Percentiles rank a stretch among this genome's conserved stretches.
phyloP scores from a whole-genome alignment of 2,329 filamentous ascomycete species.

The Verticillium nonalfalfae region DNA sequence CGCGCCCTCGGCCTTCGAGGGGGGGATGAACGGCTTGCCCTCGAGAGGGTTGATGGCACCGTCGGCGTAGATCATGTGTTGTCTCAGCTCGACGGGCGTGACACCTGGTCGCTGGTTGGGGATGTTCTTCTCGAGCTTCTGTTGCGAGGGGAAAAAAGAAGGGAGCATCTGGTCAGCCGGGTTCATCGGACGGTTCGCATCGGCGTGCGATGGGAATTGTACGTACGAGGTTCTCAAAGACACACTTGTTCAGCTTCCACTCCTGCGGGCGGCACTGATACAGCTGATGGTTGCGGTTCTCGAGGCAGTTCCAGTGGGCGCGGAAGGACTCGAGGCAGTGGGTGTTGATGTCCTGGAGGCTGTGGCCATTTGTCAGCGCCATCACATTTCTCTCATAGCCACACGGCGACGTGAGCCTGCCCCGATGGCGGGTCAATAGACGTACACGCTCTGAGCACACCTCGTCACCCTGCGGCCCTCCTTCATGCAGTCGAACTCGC shows the following conservation, averaged over 20 bases:
- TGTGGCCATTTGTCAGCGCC: slow-evolving; percentile 27
- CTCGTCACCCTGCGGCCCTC: slow-evolving; percentile 94
- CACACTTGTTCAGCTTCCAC: slow-evolving; percentile 89
- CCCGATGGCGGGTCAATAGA: slow-evolving; percentile 18
- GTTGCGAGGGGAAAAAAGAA: slow-evolving; percentile 9
- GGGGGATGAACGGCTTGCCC: slow-evolving; percentile 33
- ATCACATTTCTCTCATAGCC: neutral
- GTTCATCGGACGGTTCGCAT: neutral
- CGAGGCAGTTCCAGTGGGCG: slow-evolving; percentile 89
- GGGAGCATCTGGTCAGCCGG: slow-evolving; percentile 2
- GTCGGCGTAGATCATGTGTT: slow-evolving; percentile 56
- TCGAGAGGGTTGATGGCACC: slow-evolving; percentile 35
- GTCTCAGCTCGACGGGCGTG: slow-evolving; percentile 67
- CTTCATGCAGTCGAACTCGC: slow-evolving; percentile 91
- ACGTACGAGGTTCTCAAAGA: slow-evolving; percentile 90
- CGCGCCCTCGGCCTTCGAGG: slow-evolving; percentile 10
- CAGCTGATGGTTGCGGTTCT: slow-evolving; percentile 95
- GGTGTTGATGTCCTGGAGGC: slow-evolving; percentile 92
- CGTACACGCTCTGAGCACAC: slow-evolving; percentile 93
- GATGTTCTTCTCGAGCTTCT: slow-evolving; percentile 79
- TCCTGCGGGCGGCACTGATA: slow-evolving; percentile 91
- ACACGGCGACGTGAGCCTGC: neutral
- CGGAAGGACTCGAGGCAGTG: slow-evolving; percentile 88
- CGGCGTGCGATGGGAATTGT: neutral
- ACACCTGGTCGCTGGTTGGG: slow-evolving; percentile 65